Evolutionary conservation across 495 filamentous ascomycete genomes (phyloP), one percentile per base, ranked within the genome.

Genomic region (Penicillium mononematosum): DNA sequence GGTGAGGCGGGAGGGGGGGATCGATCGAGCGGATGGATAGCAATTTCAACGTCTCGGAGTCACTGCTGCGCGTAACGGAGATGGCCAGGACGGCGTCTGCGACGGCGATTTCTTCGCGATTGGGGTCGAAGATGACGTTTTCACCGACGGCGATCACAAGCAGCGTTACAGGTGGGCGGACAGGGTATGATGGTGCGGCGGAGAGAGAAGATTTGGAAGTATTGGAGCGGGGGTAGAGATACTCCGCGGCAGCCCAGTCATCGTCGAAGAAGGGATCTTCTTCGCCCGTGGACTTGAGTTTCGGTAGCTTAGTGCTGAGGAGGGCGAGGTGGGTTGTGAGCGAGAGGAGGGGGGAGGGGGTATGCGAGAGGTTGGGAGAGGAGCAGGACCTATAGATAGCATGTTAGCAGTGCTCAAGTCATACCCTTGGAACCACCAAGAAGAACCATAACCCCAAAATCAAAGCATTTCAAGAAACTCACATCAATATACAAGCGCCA

Each of bases 181-280:
- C 71, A 50, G 70, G 65, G 53, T 69, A 59, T 24, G 65, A 55
- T 5, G 59, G 38, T 4, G 39, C 34, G 34, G 41, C 44, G 24
- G 48, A 48, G 29, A 20, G 45, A 12, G 45, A 47, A 9, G 36
- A 27, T 29, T 49, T 60, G 14, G 36, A 39, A 17, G 55, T 51
- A 31, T 58, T 58, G 43, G 68, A 53, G 38, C 81, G 77, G 1
- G 88, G 84, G 75, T 92, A 99, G 20, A 99, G 78, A 49, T 85
- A 83, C 39, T 83, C 71, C 2, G 91, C 83, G 34, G 85, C 88
- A 36, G 85, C 88, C 95, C 95, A 99, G 73, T 99, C 94, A 75
- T 99, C 95, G 78, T 96, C 88, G 78, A 99, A 98, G 64, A 96
- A 85, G 2, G 95, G 95, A 65, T 99, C 95, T 75, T 99, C 94